Evolutionary conservation across 805 yeast genomes (phyloP), one percentile per base, ranked within the genome.

Genomic region (Metschnikowia borealis): DNA sequence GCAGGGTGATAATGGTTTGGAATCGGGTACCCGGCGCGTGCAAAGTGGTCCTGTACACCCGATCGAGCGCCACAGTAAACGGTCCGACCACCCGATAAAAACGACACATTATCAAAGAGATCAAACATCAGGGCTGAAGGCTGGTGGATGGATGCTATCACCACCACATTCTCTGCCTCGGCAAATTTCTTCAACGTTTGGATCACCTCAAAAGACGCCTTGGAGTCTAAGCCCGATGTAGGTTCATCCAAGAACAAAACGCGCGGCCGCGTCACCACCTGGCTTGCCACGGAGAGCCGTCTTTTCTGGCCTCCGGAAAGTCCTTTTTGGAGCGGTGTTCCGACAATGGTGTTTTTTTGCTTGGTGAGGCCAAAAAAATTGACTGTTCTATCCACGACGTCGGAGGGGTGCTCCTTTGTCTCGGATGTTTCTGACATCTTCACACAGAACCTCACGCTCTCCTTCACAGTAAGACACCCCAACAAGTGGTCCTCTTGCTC

Each of bases 261-360:
- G 0, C 89, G 80, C 0, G 96, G 96, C 55, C 83, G 85, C 3
- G 87, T 79, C 40, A 89, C 72, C 60, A 89, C 70, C 63, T 89
- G 96, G 20, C 88, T 79, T 0, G 89, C 96, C 37, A 89, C 79
- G 41, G 91, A 84, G 5, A 87, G 75, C 52, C 96, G 67, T 60
- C 96, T 65, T 61, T 83, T 84, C 61, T 89, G 96, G 36, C 96
- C 96, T 11, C 96, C 96, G 3, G 92, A 85, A 5, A 89, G 68
- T n/a, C 87, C 89, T 7, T 75, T 70, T 50, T 75, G 77, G 7
- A 70, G 67, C 53, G 80, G 68, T 0, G 67, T 50, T 14, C 83
- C 84, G 1, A 86, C 83, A 2, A 71, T 54, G 0, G 86, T 81
- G 56, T 83, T 73, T 6, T 78, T 77, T 47, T 89, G 77, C 42